Evolutionary conservation across 176 grass and related monocot genomes (phyloP).

Genomic region (Triticum turgidum): DNA sequence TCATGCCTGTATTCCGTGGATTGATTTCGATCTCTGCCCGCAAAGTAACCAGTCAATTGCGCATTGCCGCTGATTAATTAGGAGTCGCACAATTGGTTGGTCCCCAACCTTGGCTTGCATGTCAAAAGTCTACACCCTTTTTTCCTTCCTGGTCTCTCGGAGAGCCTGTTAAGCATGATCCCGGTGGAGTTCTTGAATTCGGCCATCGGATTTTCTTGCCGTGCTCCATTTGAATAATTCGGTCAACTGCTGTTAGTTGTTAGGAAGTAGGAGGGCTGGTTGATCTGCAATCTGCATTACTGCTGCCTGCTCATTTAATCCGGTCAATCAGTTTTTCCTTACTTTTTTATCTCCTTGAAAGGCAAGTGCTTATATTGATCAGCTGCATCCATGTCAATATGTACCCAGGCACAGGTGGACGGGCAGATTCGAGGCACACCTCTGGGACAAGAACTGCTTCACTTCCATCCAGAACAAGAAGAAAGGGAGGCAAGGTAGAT

Average conservation of each 20-base stretch:
- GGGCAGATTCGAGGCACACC: slow-evolving; percentile 89
- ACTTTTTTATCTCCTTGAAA: neutral
- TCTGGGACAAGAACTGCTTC: slow-evolving; percentile 96
- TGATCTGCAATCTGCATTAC: slow-evolving; percentile 39
- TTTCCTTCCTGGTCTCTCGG: neutral
- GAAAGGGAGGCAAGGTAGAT: slow-evolving; percentile 91
- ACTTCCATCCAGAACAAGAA: slow-evolving; percentile 77
- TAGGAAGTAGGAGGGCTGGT: slow-evolving; percentile 38
- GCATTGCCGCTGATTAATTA: slow-evolving; percentile 8
- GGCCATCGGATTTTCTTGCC: neutral
- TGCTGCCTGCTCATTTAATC: neutral
- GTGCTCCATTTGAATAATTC: neutral
- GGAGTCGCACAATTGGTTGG: neutral
- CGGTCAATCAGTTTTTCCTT: neutral
- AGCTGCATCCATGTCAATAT: slow-evolving; percentile 34
- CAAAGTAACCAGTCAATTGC: neutral
- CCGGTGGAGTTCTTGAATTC: neutral
- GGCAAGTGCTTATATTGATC: neutral
- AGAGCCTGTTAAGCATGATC: neutral
- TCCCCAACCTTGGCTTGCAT: slow-evolving; percentile 27
- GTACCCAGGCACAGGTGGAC: slow-evolving; percentile 81
- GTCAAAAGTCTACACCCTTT: neutral
- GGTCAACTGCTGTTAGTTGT: slow-evolving; percentile 27
- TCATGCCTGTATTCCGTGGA: neutral
- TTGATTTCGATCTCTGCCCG: neutral